Percentiles rank a stretch among this genome's conserved stretches.
These are phyloP conservation scores for Naegleria fowleri DNA, from an alignment of 208 protist genomes.

Conservation along the genomic window DNA sequence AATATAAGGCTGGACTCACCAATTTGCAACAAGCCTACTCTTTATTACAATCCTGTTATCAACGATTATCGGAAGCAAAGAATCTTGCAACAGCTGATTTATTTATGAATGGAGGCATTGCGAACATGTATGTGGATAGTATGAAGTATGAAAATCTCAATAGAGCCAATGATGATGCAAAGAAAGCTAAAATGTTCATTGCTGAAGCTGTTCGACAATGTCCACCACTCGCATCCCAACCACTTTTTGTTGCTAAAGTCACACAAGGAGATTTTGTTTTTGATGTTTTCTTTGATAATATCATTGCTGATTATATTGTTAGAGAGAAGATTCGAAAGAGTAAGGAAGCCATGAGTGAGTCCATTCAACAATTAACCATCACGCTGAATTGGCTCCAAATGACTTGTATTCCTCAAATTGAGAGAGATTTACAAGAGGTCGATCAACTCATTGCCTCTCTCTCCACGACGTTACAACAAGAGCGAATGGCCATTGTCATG, in stretches of 20 bases:
- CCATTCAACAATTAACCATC: background rate
- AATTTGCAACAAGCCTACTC: background rate
- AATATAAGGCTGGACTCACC: background rate
- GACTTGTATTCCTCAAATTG: background rate
- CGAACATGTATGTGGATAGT: background rate
- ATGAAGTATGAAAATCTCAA: conserved; percentile 4
- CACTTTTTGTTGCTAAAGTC: background rate
- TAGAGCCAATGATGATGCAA: background rate
- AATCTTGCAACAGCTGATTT: background rate
- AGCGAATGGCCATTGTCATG: background rate
- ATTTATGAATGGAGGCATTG: background rate
- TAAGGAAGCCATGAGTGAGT: background rate
- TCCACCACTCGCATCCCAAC: background rate
- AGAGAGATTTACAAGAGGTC: background rate
- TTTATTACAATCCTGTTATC: background rate
- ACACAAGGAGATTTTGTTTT: background rate
- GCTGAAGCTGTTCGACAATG: background rate
- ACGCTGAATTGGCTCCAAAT: background rate
- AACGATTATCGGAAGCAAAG: background rate
- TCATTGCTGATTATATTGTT: background rate
- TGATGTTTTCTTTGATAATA: background rate
- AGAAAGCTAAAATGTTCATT: background rate
- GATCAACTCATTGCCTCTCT: background rate
- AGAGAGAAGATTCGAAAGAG: background rate
- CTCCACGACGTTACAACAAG: background rate